Base-by-base conservation (phyloP, 441 rosid genomes). In the Populus hybrid region DNA sequence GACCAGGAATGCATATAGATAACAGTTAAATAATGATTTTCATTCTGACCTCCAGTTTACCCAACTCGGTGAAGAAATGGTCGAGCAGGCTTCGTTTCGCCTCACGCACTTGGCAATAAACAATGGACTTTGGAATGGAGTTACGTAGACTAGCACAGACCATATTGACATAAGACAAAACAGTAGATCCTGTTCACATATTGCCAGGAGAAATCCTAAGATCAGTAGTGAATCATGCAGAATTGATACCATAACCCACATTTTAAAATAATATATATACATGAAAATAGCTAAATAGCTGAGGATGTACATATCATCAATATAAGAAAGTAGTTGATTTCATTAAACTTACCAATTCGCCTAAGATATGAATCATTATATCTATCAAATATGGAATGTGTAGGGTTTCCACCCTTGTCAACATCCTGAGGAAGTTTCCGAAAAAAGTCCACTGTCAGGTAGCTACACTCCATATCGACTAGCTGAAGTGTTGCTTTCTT, bases 341-440 rank as follows among this genome's bases (percentile, higher is more conserved):
- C 59, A 24, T 50, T 23, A 3, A 69, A 84, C 90, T 85, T 81
- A 92, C 99, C 99, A 35, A 95, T 92, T 78, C 97, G 88, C 83
- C 99, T 87, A 67, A 95, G 97, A 83, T 95, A 92, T 0, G 92
- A 59, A 64, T 95, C 99, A 10, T 92, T 92, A 85, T 95, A 95
- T 84, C 99, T 86, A 82, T 95, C 99, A 59, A 93, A 95, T 79
- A 95, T 89, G 34, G 99, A 95, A 72, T 91, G 97, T 12, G 97
- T 89, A n/a, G 97, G 97, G 84, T 93, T 93, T 80, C 98, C 98
- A 68, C 99, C 99, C 88, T 91, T 95, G 80, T 95, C 99, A 28
- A 87, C 91, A 86, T 95, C 99, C 84, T 91, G 98, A 50, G 99
- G 99, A 85, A 95, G 97, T 85, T 90, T 95, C 84, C 99, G 87